Evolutionary conservation across 2,329 filamentous ascomycete species (phyloP).

Genomic region (Diaporthe citri): DNA sequence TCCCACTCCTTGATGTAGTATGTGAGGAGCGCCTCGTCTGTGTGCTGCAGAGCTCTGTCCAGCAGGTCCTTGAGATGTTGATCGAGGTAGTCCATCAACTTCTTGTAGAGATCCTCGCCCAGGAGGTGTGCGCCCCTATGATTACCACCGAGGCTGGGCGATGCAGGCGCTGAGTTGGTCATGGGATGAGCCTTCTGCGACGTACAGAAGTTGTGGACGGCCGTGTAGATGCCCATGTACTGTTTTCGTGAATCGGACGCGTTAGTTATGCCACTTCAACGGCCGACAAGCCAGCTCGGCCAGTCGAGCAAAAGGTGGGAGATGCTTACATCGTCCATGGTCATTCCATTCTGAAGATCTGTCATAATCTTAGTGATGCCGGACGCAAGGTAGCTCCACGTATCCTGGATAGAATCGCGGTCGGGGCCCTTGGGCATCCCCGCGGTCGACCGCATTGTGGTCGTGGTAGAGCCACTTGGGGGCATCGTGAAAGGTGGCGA

Average conservation of each 20-base stretch:
- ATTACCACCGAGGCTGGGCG: constrained; percentile 49
- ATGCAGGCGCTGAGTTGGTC: constrained; percentile 64
- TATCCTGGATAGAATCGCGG: constrained; percentile 67
- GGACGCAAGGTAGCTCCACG: constrained; percentile 87
- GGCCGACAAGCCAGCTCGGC: constrained; percentile 33
- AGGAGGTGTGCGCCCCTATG: constrained; percentile 79
- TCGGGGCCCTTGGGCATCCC: constrained; percentile 71
- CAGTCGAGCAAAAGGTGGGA: background rate
- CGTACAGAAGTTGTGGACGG: constrained; percentile 99
- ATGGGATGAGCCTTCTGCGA: constrained; percentile 81
- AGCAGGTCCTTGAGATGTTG: constrained; percentile 80
- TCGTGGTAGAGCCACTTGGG: constrained; percentile 38
- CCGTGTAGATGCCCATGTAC: constrained; percentile 98
- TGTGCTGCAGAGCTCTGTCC: constrained; percentile 80
- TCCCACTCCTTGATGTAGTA: constrained; percentile 99
- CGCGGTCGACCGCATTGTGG: constrained; percentile 47
- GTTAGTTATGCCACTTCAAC: constrained; percentile 38
- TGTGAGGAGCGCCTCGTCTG: constrained; percentile 88
- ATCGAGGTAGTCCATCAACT: constrained; percentile 87
- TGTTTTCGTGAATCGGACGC: constrained; percentile 48
- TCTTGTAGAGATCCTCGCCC: constrained; percentile 95
- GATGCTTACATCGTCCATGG: constrained; percentile 82
- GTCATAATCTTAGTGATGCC: constrained; percentile 95
- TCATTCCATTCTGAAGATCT: constrained; percentile 90
- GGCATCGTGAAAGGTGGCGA: constrained; percentile 46